Evolutionary conservation across 2,329 filamentous ascomycete genomes (phyloP), one percentile per base, ranked within the genome.

Genomic region (Metarhizium anisopliae): DNA sequence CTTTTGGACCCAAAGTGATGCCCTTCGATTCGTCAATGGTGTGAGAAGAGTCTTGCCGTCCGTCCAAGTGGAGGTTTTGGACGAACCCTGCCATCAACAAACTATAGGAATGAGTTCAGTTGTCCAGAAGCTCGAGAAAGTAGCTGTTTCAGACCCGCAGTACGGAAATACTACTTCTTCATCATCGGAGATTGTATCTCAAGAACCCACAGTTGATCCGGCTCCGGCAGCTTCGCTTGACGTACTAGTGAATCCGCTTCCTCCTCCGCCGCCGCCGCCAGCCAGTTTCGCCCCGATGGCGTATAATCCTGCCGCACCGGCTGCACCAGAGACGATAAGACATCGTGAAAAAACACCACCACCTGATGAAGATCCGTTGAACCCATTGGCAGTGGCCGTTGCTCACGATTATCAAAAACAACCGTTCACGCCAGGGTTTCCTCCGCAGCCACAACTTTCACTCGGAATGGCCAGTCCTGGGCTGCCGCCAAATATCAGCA

Each of bases 291-390:
- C 72, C 7, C 85, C 86, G 0, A 83, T 89, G 73, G 81, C 86
- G 2, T 92, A 92, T 66, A 92, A 92, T 66, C 89, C 89, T 3
- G 88, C 89, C 0, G 87, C 88, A 1, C 89, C 89, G 4, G 79
- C 87, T 0, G 86, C 87, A 0, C 87, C 88, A 0, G 88, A 92
- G 67, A 77, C 81, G 25, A 83, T 91, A 53, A 76, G 79, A 20
- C 82, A 89, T 67, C 80, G 89, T 51, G 89, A 92, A 69, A 91
- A 91, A 77, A 93, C 89, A 0, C 89, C 88, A 2, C 88, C 89
- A 4, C 86, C 86, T 3, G 81, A 85, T 38, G 88, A 91, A 62
- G 72, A 74, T 50, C 80, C 77, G 13, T 72, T 76, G 2, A 80
- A 84, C 61, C 83, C 82, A 3, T 70, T 86, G 25, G 77, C 78